Conservation (phyloP, 495 filamentous ascomycete genomes). For the Haplographium delicatum region DNA sequence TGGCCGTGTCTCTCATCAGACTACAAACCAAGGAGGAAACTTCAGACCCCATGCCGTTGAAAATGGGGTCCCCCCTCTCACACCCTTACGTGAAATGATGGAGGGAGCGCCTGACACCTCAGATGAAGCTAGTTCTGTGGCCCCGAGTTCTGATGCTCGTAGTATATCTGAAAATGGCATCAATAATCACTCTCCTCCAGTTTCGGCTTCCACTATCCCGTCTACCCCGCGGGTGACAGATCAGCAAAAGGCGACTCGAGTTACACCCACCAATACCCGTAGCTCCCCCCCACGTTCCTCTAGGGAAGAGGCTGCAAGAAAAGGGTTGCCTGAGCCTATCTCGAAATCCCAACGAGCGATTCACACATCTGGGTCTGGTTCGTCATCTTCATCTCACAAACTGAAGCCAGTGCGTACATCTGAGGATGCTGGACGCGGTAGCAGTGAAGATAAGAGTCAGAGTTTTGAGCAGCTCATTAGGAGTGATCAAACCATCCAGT, state of each 20-base stretch:
- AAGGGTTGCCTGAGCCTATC: neutral
- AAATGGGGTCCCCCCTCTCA: conserved; percentile 28
- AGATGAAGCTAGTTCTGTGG: conserved; percentile 28
- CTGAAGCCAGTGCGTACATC: conserved; percentile 43
- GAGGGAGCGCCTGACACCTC: conserved; percentile 30
- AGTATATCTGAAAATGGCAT: conserved; percentile 10
- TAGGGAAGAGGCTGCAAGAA: conserved; percentile 9
- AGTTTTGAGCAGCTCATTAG: conserved; percentile 84
- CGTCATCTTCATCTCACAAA: conserved; percentile 37
- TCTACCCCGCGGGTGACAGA: conserved; percentile 1
- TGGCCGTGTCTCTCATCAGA: neutral
- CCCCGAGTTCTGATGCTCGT: conserved; percentile 8
- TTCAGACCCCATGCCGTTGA: conserved; percentile 1
- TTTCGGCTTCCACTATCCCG: conserved; percentile 4
- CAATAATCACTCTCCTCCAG: conserved; percentile 12
- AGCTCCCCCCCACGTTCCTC: conserved; percentile 17
- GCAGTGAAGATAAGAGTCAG: conserved; percentile 35
- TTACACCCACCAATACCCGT: conserved; percentile 3
- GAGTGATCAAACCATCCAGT: conserved; percentile 88
- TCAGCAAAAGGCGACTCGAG: neutral
- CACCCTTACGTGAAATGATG: conserved; percentile 32
- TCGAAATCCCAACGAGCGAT: conserved; percentile 10
- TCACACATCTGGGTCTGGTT: conserved; percentile 34
- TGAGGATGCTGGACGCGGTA: conserved; percentile 35
- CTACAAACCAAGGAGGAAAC: neutral